phyloP scores from a whole-genome alignment of 2,329 filamentous ascomycete species.

The Thielaviopsis euricoi region DNA sequence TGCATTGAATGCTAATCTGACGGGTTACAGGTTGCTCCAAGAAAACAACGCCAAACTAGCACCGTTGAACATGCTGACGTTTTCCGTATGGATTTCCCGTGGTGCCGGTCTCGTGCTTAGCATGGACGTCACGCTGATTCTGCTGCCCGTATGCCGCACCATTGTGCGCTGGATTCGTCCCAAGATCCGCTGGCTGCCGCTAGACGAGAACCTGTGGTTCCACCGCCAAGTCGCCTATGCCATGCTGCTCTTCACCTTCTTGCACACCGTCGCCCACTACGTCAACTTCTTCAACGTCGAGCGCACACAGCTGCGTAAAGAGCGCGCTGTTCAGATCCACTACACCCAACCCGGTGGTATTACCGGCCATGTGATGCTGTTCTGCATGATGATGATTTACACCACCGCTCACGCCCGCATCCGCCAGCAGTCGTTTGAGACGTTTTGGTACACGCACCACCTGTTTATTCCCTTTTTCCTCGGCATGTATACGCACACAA shows the following conservation, averaged over 20 bases:
- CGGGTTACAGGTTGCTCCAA: conserved; percentile 57
- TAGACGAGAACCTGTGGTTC: conserved; percentile 97
- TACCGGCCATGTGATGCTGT: conserved; percentile 90
- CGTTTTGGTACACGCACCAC: conserved; percentile 98
- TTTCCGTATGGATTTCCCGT: conserved; percentile 90
- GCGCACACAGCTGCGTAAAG: conserved; percentile 60
- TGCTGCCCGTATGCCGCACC: conserved; percentile 89
- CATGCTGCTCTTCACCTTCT: conserved; percentile 62
- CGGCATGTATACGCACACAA: conserved; percentile 87
- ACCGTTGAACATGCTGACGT: conserved; percentile 63
- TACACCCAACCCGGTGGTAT: conserved; percentile 80
- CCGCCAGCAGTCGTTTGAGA: conserved; percentile 91
- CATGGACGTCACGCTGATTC: conserved; percentile 71
- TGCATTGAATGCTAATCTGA: background rate
- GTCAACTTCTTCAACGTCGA: conserved; percentile 99
- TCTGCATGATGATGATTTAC: conserved; percentile 99
- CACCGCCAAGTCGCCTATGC: conserved; percentile 89
- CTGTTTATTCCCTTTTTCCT: conserved; percentile 94
- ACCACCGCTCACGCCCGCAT: conserved; percentile 89
- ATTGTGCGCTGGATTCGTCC: conserved; percentile 71
- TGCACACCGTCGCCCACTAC: conserved; percentile 72
- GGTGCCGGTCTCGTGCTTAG: conserved; percentile 77
- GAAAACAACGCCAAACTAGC: conserved; percentile 48
- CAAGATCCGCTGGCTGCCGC: conserved; percentile 70
- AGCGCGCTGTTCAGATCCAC: conserved; percentile 76